A percentile compares a stretch with the other conserved stretches of the same genome.
phyloP scores from a whole-genome alignment of 495 filamentous ascomycete species.

The Cladorrhinum samala region DNA sequence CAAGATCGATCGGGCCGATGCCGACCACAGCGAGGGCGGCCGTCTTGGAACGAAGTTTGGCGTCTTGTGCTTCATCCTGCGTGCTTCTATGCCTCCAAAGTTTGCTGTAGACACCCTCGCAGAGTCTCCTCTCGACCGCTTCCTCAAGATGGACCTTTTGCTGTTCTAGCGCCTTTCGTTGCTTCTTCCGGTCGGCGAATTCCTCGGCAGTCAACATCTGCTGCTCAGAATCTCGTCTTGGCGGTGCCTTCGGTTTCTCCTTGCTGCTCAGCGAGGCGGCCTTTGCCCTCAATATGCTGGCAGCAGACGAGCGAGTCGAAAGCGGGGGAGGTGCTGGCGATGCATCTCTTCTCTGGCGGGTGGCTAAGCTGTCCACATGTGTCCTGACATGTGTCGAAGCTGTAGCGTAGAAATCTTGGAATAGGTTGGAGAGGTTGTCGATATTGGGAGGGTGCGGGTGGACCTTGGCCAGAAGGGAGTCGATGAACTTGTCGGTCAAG shows the following conservation, averaged over 20 bases:
- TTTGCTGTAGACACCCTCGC: conserved; percentile 77
- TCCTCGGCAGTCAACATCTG: conserved; percentile 92
- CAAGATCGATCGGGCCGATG: conserved; percentile 80
- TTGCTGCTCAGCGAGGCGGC: conserved; percentile 46
- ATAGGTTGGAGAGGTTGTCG: conserved; percentile 75
- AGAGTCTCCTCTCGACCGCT: conserved; percentile 81
- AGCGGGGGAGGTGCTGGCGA: conserved; percentile 46
- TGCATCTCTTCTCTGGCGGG: conserved; percentile 60
- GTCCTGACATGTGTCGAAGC: conserved; percentile 80
- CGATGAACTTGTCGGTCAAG: conserved; percentile 89
- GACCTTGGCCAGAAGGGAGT: conserved; percentile 81
- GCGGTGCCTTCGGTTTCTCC: conserved; percentile 37
- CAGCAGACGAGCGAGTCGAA: conserved; percentile 46
- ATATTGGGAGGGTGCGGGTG: conserved; percentile 78
- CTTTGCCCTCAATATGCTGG: conserved; percentile 46
- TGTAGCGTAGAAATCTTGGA: conserved; percentile 88
- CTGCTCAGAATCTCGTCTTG: conserved; percentile 56
- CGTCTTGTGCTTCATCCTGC: conserved; percentile 90
- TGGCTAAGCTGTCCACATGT: conserved; percentile 76
- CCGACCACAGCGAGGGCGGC: conserved; percentile 86
- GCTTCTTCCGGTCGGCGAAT: conserved; percentile 69
- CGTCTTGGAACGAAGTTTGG: conserved; percentile 89
- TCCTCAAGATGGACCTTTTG: conserved; percentile 79
- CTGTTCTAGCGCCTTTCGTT: conserved; percentile 66
- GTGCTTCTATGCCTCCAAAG: conserved; percentile 90